Base-by-base conservation (phyloP, 1,139 yeast species). In the Pichia sp. region DNA sequence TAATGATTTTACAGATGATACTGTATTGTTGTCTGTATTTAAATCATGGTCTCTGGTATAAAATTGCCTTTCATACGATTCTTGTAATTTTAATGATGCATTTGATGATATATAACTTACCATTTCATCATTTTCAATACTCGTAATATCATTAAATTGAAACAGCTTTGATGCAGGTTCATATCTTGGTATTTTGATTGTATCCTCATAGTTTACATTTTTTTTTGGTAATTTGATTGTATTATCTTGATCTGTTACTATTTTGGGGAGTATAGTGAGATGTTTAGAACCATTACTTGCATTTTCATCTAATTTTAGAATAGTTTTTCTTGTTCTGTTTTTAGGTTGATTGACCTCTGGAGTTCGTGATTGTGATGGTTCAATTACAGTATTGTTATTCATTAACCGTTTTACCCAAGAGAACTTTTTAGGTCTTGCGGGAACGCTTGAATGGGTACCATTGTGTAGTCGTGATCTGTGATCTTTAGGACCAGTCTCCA, bases 361-460 rank as follows among this genome's bases (percentile, higher is more conserved):
- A n/a, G 6, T 26, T 14, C 11, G 15, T 26, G 28, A 14, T 8
- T 7, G 28, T 6, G 23, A 21, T 21, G 23, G 9, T 9, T 6
- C 23, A 21, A n/a, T 22, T 33, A 13, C 20, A n/a, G 16, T 29
- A 16, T 13, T 19, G 31, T 40, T 40, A 14, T 41, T 43, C 34
- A 44, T 44, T 8, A 44, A 36, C 13, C 42, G 25, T 16, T 41
- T 44, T 6, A 44, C 41, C 47, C 47, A 44, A 1, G 47, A 35
- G 18, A 44, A 39, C 34, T 42, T 42, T 22, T 35, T 41, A n/a
- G n/a, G n/a, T n/a, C n/a, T n/a, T n/a, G n/a, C n/a, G n/a, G n/a
- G n/a, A n/a, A n/a, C n/a, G n/a, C n/a, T n/a, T n/a, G n/a, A n/a
- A n/a, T n/a, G n/a, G n/a, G n/a, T n/a, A n/a, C n/a, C n/a, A n/a